A percentile compares a stretch with the other conserved stretches of the same genome.
These are phyloP conservation scores for Microdochium bolleyi DNA, from an alignment of 2,329 filamentous ascomycete species.

Conservation along the genomic window DNA sequence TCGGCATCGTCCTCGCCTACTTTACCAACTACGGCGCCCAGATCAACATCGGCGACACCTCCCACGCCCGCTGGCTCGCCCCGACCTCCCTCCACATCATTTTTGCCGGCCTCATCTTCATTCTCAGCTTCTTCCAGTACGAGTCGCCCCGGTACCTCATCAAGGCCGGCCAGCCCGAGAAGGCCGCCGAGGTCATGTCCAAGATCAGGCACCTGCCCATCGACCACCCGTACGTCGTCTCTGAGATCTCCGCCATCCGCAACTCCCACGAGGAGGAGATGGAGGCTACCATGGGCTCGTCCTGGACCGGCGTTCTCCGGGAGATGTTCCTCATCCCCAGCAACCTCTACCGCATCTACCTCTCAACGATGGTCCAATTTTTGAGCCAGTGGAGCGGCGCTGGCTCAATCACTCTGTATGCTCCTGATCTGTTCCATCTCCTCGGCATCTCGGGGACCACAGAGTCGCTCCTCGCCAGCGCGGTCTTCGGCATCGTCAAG, in stretches of 20 bases:
- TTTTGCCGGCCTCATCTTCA: conserved; percentile 64
- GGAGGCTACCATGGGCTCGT: conserved; percentile 59
- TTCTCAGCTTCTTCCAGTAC: conserved; percentile 59
- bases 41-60: conserved; percentile 37
- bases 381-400: conserved; percentile 69
- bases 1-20: conserved; percentile 73
- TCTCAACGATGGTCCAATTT: conserved; percentile 61
- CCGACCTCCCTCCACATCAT: conserved; percentile 72
- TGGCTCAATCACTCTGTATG: conserved; percentile 69
- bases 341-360: conserved; percentile 67
- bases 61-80: conserved; percentile 49
- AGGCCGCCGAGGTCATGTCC: conserved; percentile 48
- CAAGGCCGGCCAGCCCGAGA: conserved; percentile 52
- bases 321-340: conserved; percentile 60
- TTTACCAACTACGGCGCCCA: conserved; percentile 61
- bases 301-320: conserved; percentile 56
- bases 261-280: conserved; percentile 60
- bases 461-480: conserved; percentile 65
- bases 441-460: conserved; percentile 61
- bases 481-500: conserved; percentile 70
- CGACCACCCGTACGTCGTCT: conserved; percentile 52
- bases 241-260: conserved; percentile 58
- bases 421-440: conserved; percentile 63
- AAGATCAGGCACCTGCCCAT: conserved; percentile 49
- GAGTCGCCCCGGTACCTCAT: conserved; percentile 67